phyloP scores from a whole-genome alignment of 2,329 filamentous ascomycete genomes.

The Zopfia rhizophila region DNA sequence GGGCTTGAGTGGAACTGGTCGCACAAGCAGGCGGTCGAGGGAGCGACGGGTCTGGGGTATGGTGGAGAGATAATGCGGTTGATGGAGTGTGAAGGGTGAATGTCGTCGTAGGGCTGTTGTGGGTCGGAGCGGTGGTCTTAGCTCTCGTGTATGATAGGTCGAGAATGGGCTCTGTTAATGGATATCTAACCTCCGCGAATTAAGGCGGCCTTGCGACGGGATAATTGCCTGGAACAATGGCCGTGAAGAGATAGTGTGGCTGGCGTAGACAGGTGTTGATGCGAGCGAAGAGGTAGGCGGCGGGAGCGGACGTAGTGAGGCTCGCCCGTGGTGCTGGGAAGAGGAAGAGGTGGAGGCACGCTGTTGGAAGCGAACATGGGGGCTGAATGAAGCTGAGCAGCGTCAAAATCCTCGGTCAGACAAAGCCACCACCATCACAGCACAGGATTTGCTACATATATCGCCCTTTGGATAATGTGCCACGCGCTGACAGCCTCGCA shows the following conservation, averaged over 20 bases:
- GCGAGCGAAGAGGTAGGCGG: constrained; percentile 12
- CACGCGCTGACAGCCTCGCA: constrained; percentile 22
- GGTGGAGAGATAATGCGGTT: constrained; percentile 16
- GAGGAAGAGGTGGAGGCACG: not conserved
- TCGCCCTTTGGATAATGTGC: constrained; percentile 11
- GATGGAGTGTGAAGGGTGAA: constrained; percentile 17
- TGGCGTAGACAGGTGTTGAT: constrained; percentile 6
- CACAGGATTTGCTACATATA: not conserved
- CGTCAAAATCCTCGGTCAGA: too few relatives aligned
- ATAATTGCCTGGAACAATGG: not conserved
- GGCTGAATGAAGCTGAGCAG: constrained; percentile 19
- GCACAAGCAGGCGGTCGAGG: constrained; percentile 18
- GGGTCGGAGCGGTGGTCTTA: constrained; percentile 17
- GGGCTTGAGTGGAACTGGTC: constrained; percentile 19
- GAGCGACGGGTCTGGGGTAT: constrained; percentile 7
- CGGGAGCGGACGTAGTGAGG: constrained; percentile 11
- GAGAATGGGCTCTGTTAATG: constrained; percentile 9
- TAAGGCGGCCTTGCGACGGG: not conserved
- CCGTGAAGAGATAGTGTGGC: constrained; percentile 1
- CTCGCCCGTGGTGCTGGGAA: not conserved
- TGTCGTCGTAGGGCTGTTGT: constrained; percentile 19
- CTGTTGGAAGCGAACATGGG: not conserved
- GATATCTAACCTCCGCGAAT: constrained; percentile 11
- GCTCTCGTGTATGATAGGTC: constrained; percentile 23
- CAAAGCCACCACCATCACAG: too few relatives aligned